Base-by-base conservation (phyloP, 2,329 filamentous ascomycete species). In the Aspergillus viridinutans region DNA sequence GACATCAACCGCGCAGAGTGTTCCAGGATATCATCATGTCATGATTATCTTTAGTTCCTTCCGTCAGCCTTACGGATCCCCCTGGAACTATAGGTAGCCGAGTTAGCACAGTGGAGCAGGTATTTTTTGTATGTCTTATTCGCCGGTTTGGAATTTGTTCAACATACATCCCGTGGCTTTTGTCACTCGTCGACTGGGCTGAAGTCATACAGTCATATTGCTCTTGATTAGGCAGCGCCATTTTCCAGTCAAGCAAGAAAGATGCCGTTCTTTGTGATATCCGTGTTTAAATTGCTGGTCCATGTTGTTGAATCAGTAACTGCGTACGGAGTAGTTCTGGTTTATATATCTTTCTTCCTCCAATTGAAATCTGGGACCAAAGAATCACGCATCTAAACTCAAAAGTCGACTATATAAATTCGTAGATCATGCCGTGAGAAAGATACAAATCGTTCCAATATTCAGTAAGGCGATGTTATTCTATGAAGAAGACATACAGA, bases 1-100 rank as follows among this genome's bases (percentile, higher is more conserved):
- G 56, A 58, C 56, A 58, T 58, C 56, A 58, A 54, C 28, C 8
- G 28, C 14, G 21, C 26, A 17, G 20, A 12, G 14, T 1, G 49
- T 7, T 17, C 14, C 38, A 58, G 54, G 56, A 58, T 58, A 55
- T 58, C 56, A 55, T 58, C 52, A 35, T 35, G 32, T 58, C 52
- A 38, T n/a, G 12, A 38, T n/a, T 14, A 32, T 32, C 12, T 14
- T 32, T 32, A 32, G 10, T 32, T n/a, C 29, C 10, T 14, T 32
- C 32, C 32, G 5, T 17, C 32, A 17, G 14, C 32, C 32, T 38
- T 38, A 38, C 17, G 14, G 32, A 17, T 7, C 5, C 12, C 32
- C 14, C 32, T 38, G 32, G 14, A 38, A 38, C 32, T 25, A 25
- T 23, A n/a, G 29, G 14, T 7, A 17, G 32, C 32, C 32, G 14